phyloP scores from a whole-genome alignment of 2,329 filamentous ascomycete genomes.

The Trichoderma brevicompactum region DNA sequence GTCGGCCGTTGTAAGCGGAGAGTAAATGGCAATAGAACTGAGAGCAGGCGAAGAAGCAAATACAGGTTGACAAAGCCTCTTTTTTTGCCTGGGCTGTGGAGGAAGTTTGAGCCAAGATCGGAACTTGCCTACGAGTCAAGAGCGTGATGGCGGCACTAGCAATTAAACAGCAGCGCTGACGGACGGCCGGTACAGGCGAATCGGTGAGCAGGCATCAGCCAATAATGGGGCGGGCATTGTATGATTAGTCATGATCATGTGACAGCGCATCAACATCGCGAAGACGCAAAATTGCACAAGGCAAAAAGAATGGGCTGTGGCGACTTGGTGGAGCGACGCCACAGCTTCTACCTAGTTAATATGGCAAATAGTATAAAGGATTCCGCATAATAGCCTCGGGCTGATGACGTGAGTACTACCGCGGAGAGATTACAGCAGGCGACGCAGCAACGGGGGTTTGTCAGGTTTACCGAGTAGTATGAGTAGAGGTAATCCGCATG shows the following conservation, averaged over 20 bases:
- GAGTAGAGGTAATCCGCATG: no score
- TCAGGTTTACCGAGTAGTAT: no score
- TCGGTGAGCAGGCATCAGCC: background rate
- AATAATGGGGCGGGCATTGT: background rate
- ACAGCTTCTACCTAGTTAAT: conserved; percentile 1
- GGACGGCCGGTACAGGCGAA: conserved; percentile 8
- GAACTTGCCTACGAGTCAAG: conserved; percentile 23
- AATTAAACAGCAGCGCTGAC: background rate
- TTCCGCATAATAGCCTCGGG: background rate
- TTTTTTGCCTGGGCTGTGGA: background rate
- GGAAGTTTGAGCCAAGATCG: conserved; percentile 14
- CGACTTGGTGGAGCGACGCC: conserved; percentile 16
- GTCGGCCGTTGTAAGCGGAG: background rate
- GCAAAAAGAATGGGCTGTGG: background rate
- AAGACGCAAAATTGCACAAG: background rate
- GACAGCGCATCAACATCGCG: conserved; percentile 23
- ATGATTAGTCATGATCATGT: conserved; percentile 26
- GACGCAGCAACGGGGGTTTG: background rate
- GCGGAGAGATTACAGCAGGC: background rate
- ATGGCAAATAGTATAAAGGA: background rate
- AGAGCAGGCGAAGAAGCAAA: background rate
- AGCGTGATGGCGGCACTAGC: conserved; percentile 22
- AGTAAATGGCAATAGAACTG: background rate
- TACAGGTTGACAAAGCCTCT: background rate
- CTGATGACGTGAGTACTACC: conserved; percentile 1